Base-by-base conservation (phyloP, 1,139 yeast genomes). In the Magnusiomyces magnusii region DNA sequence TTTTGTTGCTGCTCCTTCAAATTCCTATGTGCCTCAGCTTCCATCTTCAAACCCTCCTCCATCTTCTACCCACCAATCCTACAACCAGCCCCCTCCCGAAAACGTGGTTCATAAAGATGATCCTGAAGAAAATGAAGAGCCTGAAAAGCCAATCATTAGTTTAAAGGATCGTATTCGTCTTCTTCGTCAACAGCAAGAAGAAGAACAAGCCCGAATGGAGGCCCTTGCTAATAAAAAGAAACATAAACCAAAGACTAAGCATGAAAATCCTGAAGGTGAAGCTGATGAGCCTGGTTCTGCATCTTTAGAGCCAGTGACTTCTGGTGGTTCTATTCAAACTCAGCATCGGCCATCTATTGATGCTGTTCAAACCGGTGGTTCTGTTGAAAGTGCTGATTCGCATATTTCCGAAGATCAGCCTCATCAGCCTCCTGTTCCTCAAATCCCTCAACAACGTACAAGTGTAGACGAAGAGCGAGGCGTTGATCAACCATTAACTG, bases 161-260 rank as follows among this genome's bases (percentile, higher is more conserved):
- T 77, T 93, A 68, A 87, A 87, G 69, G 97, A 93, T 65, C 80
- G 98, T 64, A 90, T 93, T 69, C 89, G 89, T 13, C 70, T 89
- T 68, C 77, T 93, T 58, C 96, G 92, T 69, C 82, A 89, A 68
- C 85, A 85, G 61, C 97, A 89, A 70, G 81, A 82, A 60, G 90
- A 87, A 67, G 95, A 89, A 68, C 89, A 87, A 3, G 92, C 87
- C 65, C 80, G 87, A 56, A 84, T 83, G 60, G 88, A 80, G 31
- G 88, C 87, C 1, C 80, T 85, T 7, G 80, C 80, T 63, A 80
- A 81, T 65, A 80, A 80, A 61, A 84, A 83, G 63, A 85, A 83
- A 67, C 80, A 81, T 63, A 80, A 78, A 67, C 75, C 55, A n/a
- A 54, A 53, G 55, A 44, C 56, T 2, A 52, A 55, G 34, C 53